phyloP scores from a whole-genome alignment of 345 rosid species.

The Citrus australasica region DNA sequence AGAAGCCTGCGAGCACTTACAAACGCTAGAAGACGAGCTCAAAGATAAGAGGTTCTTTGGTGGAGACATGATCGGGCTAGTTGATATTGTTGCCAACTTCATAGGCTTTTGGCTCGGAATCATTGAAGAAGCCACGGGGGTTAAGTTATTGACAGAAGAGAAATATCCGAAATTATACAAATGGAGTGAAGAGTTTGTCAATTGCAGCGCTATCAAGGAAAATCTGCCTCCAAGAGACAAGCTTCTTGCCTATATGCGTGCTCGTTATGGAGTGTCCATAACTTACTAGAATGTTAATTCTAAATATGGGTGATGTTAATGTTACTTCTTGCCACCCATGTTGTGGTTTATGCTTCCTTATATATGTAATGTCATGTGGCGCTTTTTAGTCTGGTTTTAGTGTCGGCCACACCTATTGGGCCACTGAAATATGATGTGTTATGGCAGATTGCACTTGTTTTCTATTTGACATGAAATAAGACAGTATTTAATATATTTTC shows the following conservation, averaged over 20 bases:
- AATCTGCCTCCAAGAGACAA: conserved; percentile 42
- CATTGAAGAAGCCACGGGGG: conserved; percentile 35
- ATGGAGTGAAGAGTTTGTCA: conserved; percentile 37
- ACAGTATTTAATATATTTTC: no score
- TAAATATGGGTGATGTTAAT: neutral
- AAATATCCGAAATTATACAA: conserved; percentile 38
- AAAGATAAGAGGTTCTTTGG: conserved; percentile 54
- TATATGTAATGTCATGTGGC: no score
- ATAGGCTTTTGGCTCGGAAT: conserved; percentile 37
- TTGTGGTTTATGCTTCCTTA: no score
- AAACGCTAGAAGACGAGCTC: conserved; percentile 47
- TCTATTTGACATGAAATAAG: no score
- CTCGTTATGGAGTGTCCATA: neutral
- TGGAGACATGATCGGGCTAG: conserved; percentile 53
- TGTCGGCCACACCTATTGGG: no score
- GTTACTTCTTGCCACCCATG: no score
- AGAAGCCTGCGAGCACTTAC: conserved; percentile 40
- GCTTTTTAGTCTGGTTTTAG: no score
- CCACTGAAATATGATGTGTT: no score
- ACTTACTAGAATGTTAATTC: neutral
- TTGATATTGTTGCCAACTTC: conserved; percentile 49
- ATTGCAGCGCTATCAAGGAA: conserved; percentile 27
- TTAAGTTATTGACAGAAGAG: conserved; percentile 40
- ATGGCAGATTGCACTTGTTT: no score
- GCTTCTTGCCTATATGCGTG: conserved; percentile 1